Evolutionary conservation across 2,329 filamentous ascomycete genomes (phyloP).

Genomic region (Westerdykella ornata): DNA sequence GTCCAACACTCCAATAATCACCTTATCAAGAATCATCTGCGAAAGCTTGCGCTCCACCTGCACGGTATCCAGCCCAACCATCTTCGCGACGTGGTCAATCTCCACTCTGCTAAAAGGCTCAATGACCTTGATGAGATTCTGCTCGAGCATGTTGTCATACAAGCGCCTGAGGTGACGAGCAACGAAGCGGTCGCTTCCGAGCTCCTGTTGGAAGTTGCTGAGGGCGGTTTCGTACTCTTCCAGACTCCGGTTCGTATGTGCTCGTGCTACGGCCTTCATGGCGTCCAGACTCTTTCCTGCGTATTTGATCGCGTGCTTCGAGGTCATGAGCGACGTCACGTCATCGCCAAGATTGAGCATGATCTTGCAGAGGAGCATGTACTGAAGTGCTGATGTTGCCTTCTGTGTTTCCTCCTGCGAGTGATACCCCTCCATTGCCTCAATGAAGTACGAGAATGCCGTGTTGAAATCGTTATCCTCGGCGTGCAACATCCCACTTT

Average conservation of each 20-base stretch:
- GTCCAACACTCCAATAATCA: constrained; percentile 94
- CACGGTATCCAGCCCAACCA: constrained; percentile 91
- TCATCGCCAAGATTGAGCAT: constrained; percentile 98
- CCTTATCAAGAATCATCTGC: constrained; percentile 99
- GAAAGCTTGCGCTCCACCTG: constrained; percentile 97
- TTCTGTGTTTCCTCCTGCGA: constrained; percentile 79
- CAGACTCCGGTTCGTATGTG: constrained; percentile 88
- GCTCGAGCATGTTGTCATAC: constrained; percentile 98
- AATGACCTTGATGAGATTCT: constrained; percentile 99
- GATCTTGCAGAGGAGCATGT: constrained; percentile 99
- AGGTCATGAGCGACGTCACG: constrained; percentile 87
- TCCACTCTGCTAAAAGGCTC: constrained; percentile 97
- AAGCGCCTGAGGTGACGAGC: constrained; percentile 91
- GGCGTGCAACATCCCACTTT: constrained; percentile 96
- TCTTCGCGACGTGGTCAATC: constrained; percentile 92
- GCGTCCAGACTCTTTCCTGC: constrained; percentile 92
- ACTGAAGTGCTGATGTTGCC: constrained; percentile 96
- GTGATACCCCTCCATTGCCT: constrained; percentile 95
- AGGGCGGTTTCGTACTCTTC: constrained; percentile 96
- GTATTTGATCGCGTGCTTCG: constrained; percentile 95
- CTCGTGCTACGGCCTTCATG: constrained; percentile 97
- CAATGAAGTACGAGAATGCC: constrained; percentile 97
- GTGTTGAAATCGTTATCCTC: constrained; percentile 99
- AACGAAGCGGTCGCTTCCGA: constrained; percentile 92
- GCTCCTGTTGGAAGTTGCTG: constrained; percentile 82